These are phyloP conservation scores for Drechslerella stenobrocha DNA, from an alignment of 2,329 filamentous ascomycete species.

Conservation along the genomic window DNA sequence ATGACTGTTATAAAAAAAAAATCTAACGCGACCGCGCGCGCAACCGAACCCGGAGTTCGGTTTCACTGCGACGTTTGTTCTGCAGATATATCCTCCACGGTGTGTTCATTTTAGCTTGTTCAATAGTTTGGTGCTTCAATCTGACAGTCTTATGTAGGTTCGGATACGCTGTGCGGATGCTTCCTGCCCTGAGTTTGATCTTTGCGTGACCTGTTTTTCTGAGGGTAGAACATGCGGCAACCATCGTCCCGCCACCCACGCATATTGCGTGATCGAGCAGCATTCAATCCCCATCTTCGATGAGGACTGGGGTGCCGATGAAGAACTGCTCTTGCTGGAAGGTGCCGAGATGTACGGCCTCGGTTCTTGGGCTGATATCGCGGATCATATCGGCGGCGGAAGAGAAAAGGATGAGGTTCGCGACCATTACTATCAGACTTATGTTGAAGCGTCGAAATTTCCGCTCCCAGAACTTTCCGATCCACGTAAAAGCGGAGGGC, in stretches of 20 bases:
- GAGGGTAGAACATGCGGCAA: conserved; percentile 77
- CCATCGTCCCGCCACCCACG: conserved; percentile 82
- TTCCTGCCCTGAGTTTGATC: conserved; percentile 88
- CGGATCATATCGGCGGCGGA: conserved; percentile 95
- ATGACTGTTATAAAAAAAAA: conserved; percentile 99
- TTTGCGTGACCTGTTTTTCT: conserved; percentile 93
- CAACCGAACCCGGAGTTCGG: conserved; percentile 85
- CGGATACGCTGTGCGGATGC: conserved; percentile 87
- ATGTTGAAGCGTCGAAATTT: conserved; percentile 79
- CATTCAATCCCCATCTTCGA: conserved; percentile 98
- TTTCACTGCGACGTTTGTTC: conserved; percentile 98
- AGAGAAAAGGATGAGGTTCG: conserved; percentile 92
- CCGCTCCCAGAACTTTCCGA: conserved; percentile 85
- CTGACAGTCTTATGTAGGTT: conserved; percentile 63
- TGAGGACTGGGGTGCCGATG: conserved; percentile 93
- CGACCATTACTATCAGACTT: conserved; percentile 88
- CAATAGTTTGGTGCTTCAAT: background rate
- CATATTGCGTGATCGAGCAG: conserved; percentile 93
- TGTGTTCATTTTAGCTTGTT: no score
- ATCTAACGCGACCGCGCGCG: conserved; percentile 56
- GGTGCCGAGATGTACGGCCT: conserved; percentile 94
- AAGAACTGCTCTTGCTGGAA: conserved; percentile 89
- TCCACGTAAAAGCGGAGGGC: conserved; percentile 75
- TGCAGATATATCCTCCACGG: conserved; percentile 93
- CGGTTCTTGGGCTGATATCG: conserved; percentile 96